phyloP scores from a whole-genome alignment of 495 filamentous ascomycete genomes.

The Cercophora newfieldiana region DNA sequence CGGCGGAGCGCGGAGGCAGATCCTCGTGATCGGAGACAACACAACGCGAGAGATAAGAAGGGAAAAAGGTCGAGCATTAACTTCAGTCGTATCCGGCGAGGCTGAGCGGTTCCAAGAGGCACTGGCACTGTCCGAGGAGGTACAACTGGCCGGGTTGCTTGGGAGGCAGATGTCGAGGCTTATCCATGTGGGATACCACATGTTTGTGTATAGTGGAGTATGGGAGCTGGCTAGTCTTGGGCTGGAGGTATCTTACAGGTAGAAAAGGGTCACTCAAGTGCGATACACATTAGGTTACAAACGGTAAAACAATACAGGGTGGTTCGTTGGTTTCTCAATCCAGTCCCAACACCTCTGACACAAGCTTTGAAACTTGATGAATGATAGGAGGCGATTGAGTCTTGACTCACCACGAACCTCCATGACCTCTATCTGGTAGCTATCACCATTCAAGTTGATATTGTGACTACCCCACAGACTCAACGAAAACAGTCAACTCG shows the following conservation, averaged over 20 bases:
- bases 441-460: too few relatives aligned
- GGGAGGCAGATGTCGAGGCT: too few relatives aligned
- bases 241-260: neutral
- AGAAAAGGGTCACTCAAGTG: neutral
- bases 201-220: neutral
- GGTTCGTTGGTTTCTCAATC: neutral
- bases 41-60: neutral
- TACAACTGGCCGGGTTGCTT: too few relatives aligned
- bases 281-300: neutral
- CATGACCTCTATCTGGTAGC: too few relatives aligned
- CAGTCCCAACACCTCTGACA: too few relatives aligned
- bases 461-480: too few relatives aligned
- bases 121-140: too few relatives aligned
- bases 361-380: too few relatives aligned
- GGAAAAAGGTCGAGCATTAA: constrained; percentile 9
- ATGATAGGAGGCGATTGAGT: too few relatives aligned
- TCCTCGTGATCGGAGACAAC: neutral
- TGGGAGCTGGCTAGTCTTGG: neutral
- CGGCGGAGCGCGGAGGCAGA: constrained; percentile 14
- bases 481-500: neutral
- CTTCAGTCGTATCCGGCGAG: neutral
- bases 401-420: too few relatives aligned
- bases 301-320: neutral
- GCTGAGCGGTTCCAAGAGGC: too few relatives aligned
- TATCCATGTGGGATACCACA: too few relatives aligned